A percentile compares a stretch with the other conserved stretches of the same genome.
Conservation (phyloP, 2,329 filamentous ascomycete species). For the Hymenoscyphus fraxineus region DNA sequence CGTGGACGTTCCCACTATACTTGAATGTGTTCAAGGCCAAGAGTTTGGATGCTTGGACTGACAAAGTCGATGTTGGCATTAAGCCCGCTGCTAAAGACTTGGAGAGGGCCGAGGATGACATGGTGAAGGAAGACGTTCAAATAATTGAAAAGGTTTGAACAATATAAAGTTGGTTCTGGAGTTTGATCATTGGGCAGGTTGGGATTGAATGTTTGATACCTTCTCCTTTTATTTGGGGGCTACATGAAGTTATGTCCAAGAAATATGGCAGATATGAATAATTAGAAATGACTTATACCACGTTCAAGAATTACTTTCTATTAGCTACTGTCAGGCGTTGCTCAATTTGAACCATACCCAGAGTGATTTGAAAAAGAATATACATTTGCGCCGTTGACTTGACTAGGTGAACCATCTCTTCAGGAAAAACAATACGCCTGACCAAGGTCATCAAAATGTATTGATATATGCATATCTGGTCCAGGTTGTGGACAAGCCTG, state of each 20-base stretch:
- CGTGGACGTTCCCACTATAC: slow-evolving; percentile 26
- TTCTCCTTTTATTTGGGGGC: background rate
- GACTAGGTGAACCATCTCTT: too few relatives aligned
- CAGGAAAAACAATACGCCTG: too few relatives aligned
- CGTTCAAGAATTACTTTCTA: background rate
- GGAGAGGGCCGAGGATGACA: slow-evolving; percentile 16
- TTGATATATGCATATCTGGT: too few relatives aligned
- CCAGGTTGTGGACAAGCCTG: too few relatives aligned
- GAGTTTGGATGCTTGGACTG: slow-evolving; percentile 29
- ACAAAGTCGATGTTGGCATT: slow-evolving; percentile 28
- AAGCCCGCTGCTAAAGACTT: slow-evolving; percentile 19
- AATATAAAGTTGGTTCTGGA: background rate
- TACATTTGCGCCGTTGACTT: too few relatives aligned
- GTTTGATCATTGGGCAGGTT: background rate
- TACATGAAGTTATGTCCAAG: background rate
- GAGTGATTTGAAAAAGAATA: background rate
- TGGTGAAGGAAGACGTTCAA: slow-evolving; percentile 13
- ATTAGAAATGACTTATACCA: background rate
- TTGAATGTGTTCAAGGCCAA: slow-evolving; percentile 27
- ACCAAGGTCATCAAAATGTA: too few relatives aligned
- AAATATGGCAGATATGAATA: background rate
- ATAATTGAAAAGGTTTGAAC: slow-evolving; percentile 22
- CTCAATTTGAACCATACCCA: background rate
- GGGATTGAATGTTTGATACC: background rate
- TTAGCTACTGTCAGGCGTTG: background rate